Base-by-base conservation (phyloP, 139 green algal genomes). In the Chlorella sp. region DNA sequence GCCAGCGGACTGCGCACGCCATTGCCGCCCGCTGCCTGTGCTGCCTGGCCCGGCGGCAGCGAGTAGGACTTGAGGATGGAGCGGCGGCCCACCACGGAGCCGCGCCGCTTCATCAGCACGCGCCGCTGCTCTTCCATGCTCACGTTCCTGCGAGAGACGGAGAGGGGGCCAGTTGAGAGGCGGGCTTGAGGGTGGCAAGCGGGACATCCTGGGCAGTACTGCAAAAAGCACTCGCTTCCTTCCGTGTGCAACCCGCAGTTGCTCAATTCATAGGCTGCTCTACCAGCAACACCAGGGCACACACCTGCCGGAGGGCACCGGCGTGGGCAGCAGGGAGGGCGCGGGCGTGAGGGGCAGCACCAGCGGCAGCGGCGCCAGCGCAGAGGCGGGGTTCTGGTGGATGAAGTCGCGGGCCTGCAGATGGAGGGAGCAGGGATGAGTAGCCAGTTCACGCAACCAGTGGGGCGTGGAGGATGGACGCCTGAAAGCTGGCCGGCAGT, bases 31-130 rank as follows among this genome's bases (percentile, higher is more conserved):
- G 16, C 21, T 9, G 32, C 23, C 36, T 25, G 0, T 25, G 51
- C 51, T 15, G 51, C 51, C 51, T 60, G 51, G 51, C 51, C 51
- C 12, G 47, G 41, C 44, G 38, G 39, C 41, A 74, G 34, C 17
- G 41, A 56, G 85, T 93, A 95, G 21, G 86, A 92, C 87, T 98
- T 99, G 67, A 99, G 93, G 88, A 99, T 99, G 82, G 94, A 97
- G 67, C 91, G 90, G 23, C 89, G 86, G 21, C 89, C 94, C 41
- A 99, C 91, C 28, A 94, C 94, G 67, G 73, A 81, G 41, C 95
- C 95, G 20, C 88, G 87, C 44, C 96, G 93, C 65, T 91, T 88
- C 60, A 57, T 63, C 76, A 98, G 88, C 88, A 97, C 93, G 38
- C 85, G 41, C 36, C 87, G 74, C 82, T 91, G 87, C 86, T 96